Evolutionary conservation across 2,329 filamentous ascomycete species (phyloP).

Genomic region (Arthrobotrys sphaeroides): DNA sequence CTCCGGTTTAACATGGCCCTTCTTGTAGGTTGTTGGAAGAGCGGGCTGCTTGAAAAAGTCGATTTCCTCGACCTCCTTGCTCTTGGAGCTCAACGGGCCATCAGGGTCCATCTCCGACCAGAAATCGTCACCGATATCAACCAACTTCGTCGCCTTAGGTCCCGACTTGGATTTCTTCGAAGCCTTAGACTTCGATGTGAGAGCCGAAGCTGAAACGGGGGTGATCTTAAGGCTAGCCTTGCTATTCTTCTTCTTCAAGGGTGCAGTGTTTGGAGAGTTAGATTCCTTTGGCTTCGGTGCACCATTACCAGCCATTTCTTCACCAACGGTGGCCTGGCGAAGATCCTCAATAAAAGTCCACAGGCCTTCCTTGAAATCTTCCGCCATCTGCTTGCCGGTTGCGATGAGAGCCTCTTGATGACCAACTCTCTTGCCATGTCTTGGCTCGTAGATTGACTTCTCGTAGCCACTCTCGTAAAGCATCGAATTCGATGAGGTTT

Average conservation of each 20-base stretch:
- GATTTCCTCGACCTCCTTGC: slow-evolving; percentile 36
- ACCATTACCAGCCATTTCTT: slow-evolving; percentile 78
- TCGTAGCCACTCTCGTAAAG: slow-evolving; percentile 43
- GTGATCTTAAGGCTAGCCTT: slow-evolving; percentile 59
- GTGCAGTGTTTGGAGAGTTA: slow-evolving; percentile 42
- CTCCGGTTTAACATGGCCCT: slow-evolving; percentile 61
- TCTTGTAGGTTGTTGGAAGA: slow-evolving; percentile 34
- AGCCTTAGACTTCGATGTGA: slow-evolving; percentile 55
- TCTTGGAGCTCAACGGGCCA: slow-evolving; percentile 59
- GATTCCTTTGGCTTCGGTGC: slow-evolving; percentile 60
- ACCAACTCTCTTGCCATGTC: slow-evolving; percentile 24
- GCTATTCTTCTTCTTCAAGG: slow-evolving; percentile 60
- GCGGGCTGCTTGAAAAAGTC: slow-evolving; percentile 45
- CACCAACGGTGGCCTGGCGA: slow-evolving; percentile 91
- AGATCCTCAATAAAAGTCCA: slow-evolving; percentile 97
- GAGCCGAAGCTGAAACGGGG: slow-evolving; percentile 50
- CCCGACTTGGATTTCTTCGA: slow-evolving; percentile 59
- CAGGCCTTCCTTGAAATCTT: slow-evolving; percentile 86
- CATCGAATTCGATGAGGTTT: slow-evolving; percentile 22
- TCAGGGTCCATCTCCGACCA: slow-evolving; percentile 67
- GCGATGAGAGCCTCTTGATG: slow-evolving; percentile 66
- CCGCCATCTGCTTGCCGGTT: slow-evolving; percentile 79
- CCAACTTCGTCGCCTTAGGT: slow-evolving; percentile 62
- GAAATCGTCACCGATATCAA: slow-evolving; percentile 64
- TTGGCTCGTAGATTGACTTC: slow-evolving; percentile 43